A percentile compares a stretch with the other conserved stretches of the same genome.
These are phyloP conservation scores for Exophiala mesophila DNA, from an alignment of 2,329 filamentous ascomycete genomes.

Conservation along the genomic window DNA sequence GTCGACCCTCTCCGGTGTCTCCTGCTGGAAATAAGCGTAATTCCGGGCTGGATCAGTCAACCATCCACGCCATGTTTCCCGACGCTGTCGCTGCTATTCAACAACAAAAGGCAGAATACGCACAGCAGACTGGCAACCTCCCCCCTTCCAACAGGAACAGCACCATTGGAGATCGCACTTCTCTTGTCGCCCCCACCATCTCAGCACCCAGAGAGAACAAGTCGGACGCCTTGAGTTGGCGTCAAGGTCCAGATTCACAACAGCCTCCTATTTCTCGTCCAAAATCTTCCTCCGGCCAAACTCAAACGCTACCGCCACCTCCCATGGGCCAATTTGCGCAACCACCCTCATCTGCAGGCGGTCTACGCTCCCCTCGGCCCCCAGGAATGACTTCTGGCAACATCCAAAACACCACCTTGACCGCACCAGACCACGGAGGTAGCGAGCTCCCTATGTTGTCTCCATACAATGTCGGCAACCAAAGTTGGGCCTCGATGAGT, in stretches of 20 bases:
- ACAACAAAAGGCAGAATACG: constrained; percentile 96
- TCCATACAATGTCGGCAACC: constrained; percentile 69
- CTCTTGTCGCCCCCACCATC: constrained; percentile 70
- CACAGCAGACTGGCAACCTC: constrained; percentile 85
- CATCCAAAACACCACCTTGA: constrained; percentile 79
- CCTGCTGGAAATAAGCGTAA: constrained; percentile 74
- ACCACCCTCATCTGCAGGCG: constrained; percentile 65
- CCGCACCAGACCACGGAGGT: constrained; percentile 61
- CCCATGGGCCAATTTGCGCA: constrained; percentile 94
- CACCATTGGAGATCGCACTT: constrained; percentile 69
- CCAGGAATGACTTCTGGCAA: constrained; percentile 59
- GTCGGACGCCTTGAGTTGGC: constrained; percentile 65
- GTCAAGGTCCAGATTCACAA: constrained; percentile 45
- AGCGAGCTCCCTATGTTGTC: constrained; percentile 80
- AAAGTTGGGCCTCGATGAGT: constrained; percentile 97
- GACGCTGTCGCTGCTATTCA: constrained; percentile 96
- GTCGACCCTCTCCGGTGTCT: constrained; percentile 66
- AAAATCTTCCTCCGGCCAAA: constrained; percentile 73
- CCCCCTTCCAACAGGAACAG: constrained; percentile 93
- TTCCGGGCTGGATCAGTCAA: constrained; percentile 86
- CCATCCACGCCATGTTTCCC: constrained; percentile 98
- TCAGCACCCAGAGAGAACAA: constrained; percentile 59
- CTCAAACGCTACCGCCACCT: constrained; percentile 44
- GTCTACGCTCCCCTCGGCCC: constrained; percentile 72
- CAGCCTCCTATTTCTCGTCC: constrained; percentile 57